phyloP scores from a whole-genome alignment of 768 basidiomycete genomes.

The Gautieria morchelliformis region DNA sequence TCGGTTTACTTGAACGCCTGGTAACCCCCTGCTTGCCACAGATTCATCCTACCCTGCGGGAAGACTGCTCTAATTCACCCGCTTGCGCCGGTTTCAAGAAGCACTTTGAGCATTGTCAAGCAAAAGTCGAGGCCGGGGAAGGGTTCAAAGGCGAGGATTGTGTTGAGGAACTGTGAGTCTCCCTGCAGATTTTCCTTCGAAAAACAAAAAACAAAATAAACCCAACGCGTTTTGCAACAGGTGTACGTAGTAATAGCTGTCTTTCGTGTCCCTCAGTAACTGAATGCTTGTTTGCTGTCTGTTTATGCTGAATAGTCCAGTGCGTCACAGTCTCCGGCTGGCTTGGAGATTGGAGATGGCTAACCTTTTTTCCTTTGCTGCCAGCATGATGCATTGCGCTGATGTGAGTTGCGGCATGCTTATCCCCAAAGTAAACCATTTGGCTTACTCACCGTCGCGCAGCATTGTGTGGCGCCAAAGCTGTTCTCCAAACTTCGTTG shows the following conservation, averaged over 20 bases:
- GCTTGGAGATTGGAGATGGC: background rate
- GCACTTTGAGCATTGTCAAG: constrained; percentile 87
- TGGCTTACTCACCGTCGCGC: constrained; percentile 7
- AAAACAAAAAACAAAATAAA: background rate
- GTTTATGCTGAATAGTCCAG: constrained; percentile 44
- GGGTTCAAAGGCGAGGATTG: constrained; percentile 90
- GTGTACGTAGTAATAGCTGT: constrained; percentile 13
- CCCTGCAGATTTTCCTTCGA: background rate
- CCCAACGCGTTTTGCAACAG: constrained; percentile 13
- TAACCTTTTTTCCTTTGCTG: background rate
- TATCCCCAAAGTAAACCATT: background rate
- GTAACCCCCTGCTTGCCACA: constrained; percentile 19
- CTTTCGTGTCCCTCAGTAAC: background rate
- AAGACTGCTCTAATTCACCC: constrained; percentile 58
- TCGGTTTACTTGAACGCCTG: too few relatives aligned
- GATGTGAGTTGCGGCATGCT: constrained; percentile 46
- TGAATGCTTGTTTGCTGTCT: background rate
- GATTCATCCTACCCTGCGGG: constrained; percentile 61
- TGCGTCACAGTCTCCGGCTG: constrained; percentile 28
- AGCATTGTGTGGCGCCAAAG: constrained; percentile 62
- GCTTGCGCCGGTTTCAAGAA: constrained; percentile 62
- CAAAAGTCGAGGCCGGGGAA: constrained; percentile 73
- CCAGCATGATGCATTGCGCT: constrained; percentile 87
- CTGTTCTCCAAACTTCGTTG: constrained; percentile 61
- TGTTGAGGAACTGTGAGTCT: constrained; percentile 79